These are phyloP conservation scores for Colletotrichum graminicola DNA, from an alignment of 2,329 filamentous ascomycete genomes.

Conservation along the genomic window DNA sequence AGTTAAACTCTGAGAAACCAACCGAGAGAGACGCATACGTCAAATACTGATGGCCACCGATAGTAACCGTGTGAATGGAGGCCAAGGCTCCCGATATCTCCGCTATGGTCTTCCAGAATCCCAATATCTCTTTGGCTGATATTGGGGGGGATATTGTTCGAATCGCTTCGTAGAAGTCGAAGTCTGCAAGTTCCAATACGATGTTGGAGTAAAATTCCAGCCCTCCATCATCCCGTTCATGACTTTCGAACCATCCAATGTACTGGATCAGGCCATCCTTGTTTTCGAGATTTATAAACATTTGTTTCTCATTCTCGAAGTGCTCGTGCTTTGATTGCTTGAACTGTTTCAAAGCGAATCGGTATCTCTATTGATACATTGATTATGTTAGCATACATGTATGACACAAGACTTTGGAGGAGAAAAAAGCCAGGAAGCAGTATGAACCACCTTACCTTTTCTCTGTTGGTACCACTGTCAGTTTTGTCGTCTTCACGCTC, in stretches of 20 bases:
- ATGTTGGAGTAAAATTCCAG: conserved; percentile 9
- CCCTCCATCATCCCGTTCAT: not conserved
- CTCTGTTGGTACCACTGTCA: not conserved
- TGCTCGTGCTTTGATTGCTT: not conserved
- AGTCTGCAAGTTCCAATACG: conserved; percentile 18
- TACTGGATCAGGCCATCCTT: conserved; percentile 18
- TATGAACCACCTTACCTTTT: not conserved
- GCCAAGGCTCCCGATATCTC: conserved; percentile 1
- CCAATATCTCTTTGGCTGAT: not conserved
- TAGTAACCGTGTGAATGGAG: not conserved
- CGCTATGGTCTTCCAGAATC: conserved; percentile 15
- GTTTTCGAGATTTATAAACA: conserved; percentile 1
- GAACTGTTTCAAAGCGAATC: conserved; percentile 31
- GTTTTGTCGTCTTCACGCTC: not conserved
- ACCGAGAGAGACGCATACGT: not conserved
- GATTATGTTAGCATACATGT: not conserved
- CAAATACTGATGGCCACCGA: not conserved
- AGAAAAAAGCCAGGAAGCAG: no score
- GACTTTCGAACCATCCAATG: conserved; percentile 21
- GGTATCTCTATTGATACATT: conserved; percentile 2
- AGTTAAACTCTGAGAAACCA: not conserved
- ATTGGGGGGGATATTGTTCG: conserved; percentile 2
- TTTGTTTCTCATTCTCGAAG: conserved; percentile 4
- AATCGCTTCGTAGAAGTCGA: conserved; percentile 23
- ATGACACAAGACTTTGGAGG: not conserved